These are phyloP conservation scores for Monosporascus sp. DNA, from an alignment of 2,329 filamentous ascomycete genomes.

Conservation along the genomic window DNA sequence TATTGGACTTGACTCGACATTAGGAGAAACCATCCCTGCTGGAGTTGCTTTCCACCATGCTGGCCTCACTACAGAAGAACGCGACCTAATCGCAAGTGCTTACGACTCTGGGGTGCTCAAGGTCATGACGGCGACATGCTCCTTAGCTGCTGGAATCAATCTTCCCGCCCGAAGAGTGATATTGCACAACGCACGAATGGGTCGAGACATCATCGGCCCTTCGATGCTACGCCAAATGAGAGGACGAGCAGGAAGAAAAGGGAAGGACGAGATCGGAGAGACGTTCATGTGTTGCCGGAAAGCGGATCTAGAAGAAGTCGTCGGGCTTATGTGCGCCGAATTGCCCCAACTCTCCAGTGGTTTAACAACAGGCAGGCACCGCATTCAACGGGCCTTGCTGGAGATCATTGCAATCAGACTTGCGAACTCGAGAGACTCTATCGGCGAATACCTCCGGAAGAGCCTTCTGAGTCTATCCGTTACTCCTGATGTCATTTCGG, in stretches of 20 bases:
- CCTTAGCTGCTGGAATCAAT: constrained; percentile 79
- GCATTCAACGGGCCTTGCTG: constrained; percentile 66
- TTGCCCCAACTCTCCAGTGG: constrained; percentile 67
- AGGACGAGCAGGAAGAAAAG: constrained; percentile 71
- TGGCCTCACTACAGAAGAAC: constrained; percentile 69
- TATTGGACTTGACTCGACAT: constrained; percentile 59
- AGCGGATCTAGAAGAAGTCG: constrained; percentile 62
- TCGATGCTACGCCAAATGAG: constrained; percentile 80
- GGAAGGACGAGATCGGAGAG: constrained; percentile 72
- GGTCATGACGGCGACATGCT: constrained; percentile 72
- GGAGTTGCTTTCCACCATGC: constrained; percentile 73
- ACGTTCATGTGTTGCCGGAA: constrained; percentile 71
- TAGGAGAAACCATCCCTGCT: constrained; percentile 59
- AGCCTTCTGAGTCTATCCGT: constrained; percentile 61
- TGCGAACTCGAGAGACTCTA: constrained; percentile 58
- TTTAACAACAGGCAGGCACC: constrained; percentile 60
- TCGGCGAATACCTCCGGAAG: constrained; percentile 63
- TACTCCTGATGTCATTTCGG: constrained; percentile 42
- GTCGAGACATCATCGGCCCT: constrained; percentile 69
- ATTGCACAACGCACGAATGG: constrained; percentile 70
- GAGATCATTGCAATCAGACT: constrained; percentile 66
- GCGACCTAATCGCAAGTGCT: constrained; percentile 64
- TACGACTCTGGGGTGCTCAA: constrained; percentile 66
- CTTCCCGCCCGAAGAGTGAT: constrained; percentile 67
- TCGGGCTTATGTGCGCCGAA: constrained; percentile 67